Evolutionary conservation across 768 basidiomycete genomes (phyloP), one percentile per base, ranked within the genome.

Genomic region (Melanogaster broomeanus): DNA sequence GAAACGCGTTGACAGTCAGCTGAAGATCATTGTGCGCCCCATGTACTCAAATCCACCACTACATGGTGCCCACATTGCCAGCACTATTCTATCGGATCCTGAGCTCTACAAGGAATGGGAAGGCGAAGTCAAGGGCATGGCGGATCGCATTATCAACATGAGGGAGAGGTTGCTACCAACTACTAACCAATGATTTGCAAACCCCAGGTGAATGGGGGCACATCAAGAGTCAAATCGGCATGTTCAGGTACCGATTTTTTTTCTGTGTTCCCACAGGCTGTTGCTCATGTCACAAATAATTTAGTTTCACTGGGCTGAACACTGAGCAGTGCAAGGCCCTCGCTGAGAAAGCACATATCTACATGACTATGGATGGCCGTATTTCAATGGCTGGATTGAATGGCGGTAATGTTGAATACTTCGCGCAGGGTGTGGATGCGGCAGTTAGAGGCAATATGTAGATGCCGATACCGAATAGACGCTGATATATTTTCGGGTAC

Each of bases 1-100:
- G 71, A 86, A 84, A 28, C 86, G 93, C 42, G 85, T 98, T 37
- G 90, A 95, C 72, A 91, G 87, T 68, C 97, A 98, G 72, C 74
- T 98, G 65, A 94, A 96, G 78, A 97, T 98, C 55, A 74, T 98
- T 55, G 87, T 97, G 58, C 87, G 97, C 12, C 93, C 94, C 37
- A 87, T 98, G 85, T 98, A 98, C 77, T 98, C 96, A 47, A 99
- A 98, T 80, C 96, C 97, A 52, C 97, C 96, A 16, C 67, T 89
- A 30, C 89, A 93, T 63, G 93, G 93, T 57, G 92, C 94, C 34
- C 81, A 88, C 42, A 87, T 97, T 62, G 93, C 90, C 53, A 84
- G 79, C 65, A 80, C 89, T 35, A 95, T 99, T 58, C 75, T 99
- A 41, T 82, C 84, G 51, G 82, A 87, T 62, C 64, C 77, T 12